Conservation (phyloP, 2,329 filamentous ascomycete species). For the Scedosporium apiospermum region DNA sequence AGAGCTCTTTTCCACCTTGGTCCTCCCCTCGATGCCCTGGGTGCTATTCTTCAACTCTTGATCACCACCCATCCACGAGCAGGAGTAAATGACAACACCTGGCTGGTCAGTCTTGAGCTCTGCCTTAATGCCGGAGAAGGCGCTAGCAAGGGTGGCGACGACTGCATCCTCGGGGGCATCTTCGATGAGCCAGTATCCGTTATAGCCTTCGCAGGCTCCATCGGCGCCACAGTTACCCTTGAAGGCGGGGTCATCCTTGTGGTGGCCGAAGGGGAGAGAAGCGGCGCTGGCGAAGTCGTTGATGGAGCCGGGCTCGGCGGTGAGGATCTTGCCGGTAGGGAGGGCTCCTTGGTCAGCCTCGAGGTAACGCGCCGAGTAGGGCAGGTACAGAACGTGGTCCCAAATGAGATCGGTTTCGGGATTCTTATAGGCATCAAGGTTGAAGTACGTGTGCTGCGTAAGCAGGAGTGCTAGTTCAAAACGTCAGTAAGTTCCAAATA, state of each 20-base stretch:
- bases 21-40: conserved; percentile 39
- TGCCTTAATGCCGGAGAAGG: conserved; percentile 57
- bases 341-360: conserved; percentile 45
- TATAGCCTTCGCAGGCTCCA: conserved; percentile 62
- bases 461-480: conserved; percentile 44
- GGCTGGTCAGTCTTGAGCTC: conserved; percentile 63
- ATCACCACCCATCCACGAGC: conserved; percentile 43
- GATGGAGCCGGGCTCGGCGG: conserved; percentile 44
- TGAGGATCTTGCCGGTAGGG: conserved; percentile 52
- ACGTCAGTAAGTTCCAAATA: neutral
- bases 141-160: conserved; percentile 48
- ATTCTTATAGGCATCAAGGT: conserved; percentile 55
- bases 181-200: conserved; percentile 46
- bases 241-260: conserved; percentile 44
- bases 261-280: conserved; percentile 51
- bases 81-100: conserved; percentile 64
- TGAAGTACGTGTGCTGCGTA: conserved; percentile 60
- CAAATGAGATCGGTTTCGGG: conserved; percentile 43
- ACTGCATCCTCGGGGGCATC: conserved; percentile 26
- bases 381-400: conserved; percentile 54
- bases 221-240: conserved; percentile 53
- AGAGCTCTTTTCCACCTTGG: conserved; percentile 47
- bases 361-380: conserved; percentile 50
- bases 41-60: conserved; percentile 44
- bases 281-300: conserved; percentile 57